A percentile compares a stretch with the other conserved stretches of the same genome.
phyloP scores from a whole-genome alignment of 176 grass and related monocot species.

The Lolium multiflorum region DNA sequence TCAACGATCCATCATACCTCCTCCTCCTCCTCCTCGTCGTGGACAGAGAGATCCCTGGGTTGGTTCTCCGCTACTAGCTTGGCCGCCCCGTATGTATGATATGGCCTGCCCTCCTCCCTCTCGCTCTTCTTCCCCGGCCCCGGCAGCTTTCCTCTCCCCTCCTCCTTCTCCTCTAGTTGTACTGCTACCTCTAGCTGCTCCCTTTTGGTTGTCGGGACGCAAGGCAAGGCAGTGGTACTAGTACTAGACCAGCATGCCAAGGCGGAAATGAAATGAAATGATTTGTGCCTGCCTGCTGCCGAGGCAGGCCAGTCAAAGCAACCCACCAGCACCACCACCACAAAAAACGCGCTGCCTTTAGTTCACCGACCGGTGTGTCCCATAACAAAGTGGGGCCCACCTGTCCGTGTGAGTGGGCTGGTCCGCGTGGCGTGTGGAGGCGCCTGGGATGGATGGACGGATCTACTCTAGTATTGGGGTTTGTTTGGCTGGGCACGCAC shows the following conservation, averaged over 20 bases:
- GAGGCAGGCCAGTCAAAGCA: slow-evolving; percentile 51
- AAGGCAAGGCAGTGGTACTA: background rate
- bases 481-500: slow-evolving; percentile 38
- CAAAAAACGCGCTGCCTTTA: background rate
- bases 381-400: no score
- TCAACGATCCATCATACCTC: slow-evolving; percentile 31
- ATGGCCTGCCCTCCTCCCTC: background rate
- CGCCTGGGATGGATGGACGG: slow-evolving; percentile 9
- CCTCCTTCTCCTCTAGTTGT: slow-evolving; percentile 8
- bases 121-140: background rate
- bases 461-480: background rate
- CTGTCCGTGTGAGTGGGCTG: background rate
- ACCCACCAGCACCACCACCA: slow-evolving; percentile 51
- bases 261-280: slow-evolving; percentile 43
- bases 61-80: slow-evolving; percentile 1
- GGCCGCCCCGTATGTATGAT: background rate
- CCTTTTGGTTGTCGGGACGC: slow-evolving; percentile 60
- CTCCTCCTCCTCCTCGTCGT: background rate
- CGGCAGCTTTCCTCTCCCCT: background rate
- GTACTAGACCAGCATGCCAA: slow-evolving; percentile 5
- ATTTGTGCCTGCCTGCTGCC: slow-evolving; percentile 51
- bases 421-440: background rate
- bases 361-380: no score
- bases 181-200: slow-evolving; percentile 10
- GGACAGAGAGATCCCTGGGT: background rate